Percentiles rank a stretch among this genome's conserved stretches.
Evolutionary conservation across 768 basidiomycete species (phyloP).

Genomic region (Psilocybe cyanescens): DNA sequence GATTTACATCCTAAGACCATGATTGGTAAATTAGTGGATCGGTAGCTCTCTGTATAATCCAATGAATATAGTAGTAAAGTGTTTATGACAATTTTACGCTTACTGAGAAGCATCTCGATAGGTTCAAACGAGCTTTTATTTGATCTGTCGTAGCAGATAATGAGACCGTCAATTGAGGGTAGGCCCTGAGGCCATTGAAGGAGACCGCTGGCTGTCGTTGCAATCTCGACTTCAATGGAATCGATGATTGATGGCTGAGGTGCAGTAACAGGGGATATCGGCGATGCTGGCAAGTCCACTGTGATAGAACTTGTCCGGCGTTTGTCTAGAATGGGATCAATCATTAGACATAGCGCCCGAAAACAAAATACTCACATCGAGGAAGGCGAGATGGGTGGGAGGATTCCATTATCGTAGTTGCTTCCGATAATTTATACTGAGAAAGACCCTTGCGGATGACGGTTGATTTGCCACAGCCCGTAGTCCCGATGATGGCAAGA

Average conservation of each 20-base stretch:
- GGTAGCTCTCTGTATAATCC: constrained; percentile 55
- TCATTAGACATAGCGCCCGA: not conserved
- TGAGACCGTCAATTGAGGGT: constrained; percentile 72
- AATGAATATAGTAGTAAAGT: constrained; percentile 1
- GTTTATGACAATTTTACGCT: constrained; percentile 31
- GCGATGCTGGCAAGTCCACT: constrained; percentile 16
- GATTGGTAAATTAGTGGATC: constrained; percentile 58
- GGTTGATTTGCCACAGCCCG: constrained; percentile 84
- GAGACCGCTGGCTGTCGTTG: constrained; percentile 34
- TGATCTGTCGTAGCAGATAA: constrained; percentile 86
- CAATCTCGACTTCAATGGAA: constrained; percentile 60
- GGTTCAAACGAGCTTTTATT: constrained; percentile 63
- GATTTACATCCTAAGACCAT: constrained; percentile 90
- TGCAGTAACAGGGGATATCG: constrained; percentile 35
- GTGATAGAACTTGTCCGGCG: constrained; percentile 27
- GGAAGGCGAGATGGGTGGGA: constrained; percentile 24
- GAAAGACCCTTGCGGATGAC: constrained; percentile 80
- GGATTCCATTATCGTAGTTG: constrained; percentile 34
- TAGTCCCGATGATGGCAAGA: constrained; percentile 79
- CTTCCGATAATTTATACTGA: constrained; percentile 55
- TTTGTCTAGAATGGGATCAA: constrained; percentile 27
- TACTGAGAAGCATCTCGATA: constrained; percentile 73
- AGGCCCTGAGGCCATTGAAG: constrained; percentile 55
- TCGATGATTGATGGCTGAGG: constrained; percentile 33
- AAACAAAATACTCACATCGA: constrained; percentile 21